Conservation (phyloP, 495 filamentous ascomycete species). For the Penicillium robsamsonii region DNA sequence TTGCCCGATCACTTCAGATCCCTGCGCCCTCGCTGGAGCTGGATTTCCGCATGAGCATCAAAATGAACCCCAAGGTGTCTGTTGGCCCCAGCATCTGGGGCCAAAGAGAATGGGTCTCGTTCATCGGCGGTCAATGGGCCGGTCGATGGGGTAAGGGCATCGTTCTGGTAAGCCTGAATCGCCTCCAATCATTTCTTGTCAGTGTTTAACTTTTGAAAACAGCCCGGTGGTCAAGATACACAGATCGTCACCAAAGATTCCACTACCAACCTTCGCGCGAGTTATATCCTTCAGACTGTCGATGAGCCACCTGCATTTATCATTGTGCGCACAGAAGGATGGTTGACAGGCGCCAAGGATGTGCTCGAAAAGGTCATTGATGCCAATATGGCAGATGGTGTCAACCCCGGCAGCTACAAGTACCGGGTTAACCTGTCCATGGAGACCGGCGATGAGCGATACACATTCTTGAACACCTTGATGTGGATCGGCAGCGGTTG, state of each 20-base stretch:
- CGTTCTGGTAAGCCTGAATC: constrained; percentile 49
- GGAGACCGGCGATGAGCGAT: constrained; percentile 60
- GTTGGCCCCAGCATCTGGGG: constrained; percentile 55
- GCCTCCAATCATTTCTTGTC: background rate
- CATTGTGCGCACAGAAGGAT: constrained; percentile 55
- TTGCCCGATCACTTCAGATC: constrained; percentile 52
- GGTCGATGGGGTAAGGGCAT: constrained; percentile 59
- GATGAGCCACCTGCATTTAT: constrained; percentile 61
- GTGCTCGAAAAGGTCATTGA: constrained; percentile 58
- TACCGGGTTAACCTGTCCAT: constrained; percentile 58
- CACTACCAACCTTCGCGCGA: constrained; percentile 51
- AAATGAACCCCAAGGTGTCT: constrained; percentile 55
- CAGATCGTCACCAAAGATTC: constrained; percentile 56
- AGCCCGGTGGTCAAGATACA: constrained; percentile 62
- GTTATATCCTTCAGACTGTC: constrained; percentile 56
- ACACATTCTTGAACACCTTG: constrained; percentile 59
- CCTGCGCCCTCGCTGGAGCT: constrained; percentile 56
- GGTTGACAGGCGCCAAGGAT: constrained; percentile 57
- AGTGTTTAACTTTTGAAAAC: constrained; percentile 7
- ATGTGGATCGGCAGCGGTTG: constrained; percentile 63
- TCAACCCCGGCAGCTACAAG: constrained; percentile 57
- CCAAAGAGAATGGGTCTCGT: constrained; percentile 57
- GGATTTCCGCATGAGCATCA: constrained; percentile 63
- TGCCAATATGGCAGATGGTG: constrained; percentile 44
- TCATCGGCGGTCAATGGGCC: constrained; percentile 58